Conservation (phyloP, 2,329 filamentous ascomycete genomes). For the Fonsecaea nubica region DNA sequence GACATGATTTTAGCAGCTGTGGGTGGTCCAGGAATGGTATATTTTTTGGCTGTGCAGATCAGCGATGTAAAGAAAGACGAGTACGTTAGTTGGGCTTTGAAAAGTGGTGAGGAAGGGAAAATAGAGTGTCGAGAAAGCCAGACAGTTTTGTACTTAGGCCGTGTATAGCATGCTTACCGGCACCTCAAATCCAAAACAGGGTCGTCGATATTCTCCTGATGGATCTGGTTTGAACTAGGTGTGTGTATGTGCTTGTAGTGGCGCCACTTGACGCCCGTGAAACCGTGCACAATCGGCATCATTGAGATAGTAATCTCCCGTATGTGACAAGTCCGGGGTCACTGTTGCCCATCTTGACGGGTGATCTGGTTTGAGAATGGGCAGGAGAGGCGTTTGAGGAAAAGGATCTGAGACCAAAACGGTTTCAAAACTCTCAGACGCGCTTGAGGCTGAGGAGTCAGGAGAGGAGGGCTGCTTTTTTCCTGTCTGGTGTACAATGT, state of each 20-base stretch:
- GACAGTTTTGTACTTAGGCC: not conserved
- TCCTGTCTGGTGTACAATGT: not conserved
- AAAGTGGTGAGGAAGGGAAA: not conserved
- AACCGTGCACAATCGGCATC: conserved; percentile 1
- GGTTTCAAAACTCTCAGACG: conserved; percentile 12
- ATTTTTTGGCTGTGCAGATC: not conserved
- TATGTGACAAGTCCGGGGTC: conserved; percentile 5
- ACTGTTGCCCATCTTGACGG: conserved; percentile 8
- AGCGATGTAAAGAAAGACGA: not conserved
- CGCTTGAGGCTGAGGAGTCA: not conserved
- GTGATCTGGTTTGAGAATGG: conserved; percentile 12
- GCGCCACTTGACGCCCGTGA: conserved; percentile 1
- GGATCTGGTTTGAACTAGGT: conserved; percentile 3
- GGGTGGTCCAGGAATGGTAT: not conserved
- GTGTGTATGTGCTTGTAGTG: not conserved
- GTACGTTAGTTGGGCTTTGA: not conserved
- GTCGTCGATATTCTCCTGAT: conserved; percentile 6
- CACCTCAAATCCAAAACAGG: conserved; percentile 19
- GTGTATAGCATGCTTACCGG: not conserved
- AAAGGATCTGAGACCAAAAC: conserved; percentile 20
- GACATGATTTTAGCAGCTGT: conserved; percentile 19
- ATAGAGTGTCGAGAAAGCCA: not conserved
- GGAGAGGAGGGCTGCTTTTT: not conserved
- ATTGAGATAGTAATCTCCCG: conserved; percentile 1
- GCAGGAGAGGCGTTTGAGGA: conserved; percentile 19